Conservation (phyloP, 202 grass and related monocot genomes). For the Sporobolus alterniflorus region DNA sequence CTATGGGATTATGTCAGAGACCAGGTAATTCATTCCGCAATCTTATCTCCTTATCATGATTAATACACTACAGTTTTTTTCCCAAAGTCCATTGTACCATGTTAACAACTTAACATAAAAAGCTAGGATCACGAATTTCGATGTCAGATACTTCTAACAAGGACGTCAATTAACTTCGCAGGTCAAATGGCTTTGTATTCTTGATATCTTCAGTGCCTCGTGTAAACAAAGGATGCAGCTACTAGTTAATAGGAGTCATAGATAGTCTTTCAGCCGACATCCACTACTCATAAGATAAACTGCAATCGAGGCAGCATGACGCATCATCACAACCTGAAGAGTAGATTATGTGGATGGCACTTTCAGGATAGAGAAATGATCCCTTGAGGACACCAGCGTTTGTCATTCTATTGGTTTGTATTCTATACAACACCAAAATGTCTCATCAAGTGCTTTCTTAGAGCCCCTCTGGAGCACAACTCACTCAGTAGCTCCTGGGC, state of each 20-base stretch:
- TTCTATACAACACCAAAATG: conserved; percentile 44
- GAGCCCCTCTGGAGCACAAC: conserved; percentile 63
- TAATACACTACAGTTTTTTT: neutral
- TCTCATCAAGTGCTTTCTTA: conserved; percentile 51
- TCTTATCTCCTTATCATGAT: neutral
- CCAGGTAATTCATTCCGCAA: neutral
- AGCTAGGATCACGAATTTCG: neutral
- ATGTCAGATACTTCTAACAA: neutral
- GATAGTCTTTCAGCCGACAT: neutral
- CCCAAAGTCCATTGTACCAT: neutral
- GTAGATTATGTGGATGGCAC: conserved; percentile 1
- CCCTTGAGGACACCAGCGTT: neutral
- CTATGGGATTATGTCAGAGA: neutral
- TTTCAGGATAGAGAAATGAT: conserved; percentile 1
- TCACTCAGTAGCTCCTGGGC: conserved; percentile 56
- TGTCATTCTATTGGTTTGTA: conserved; percentile 11
- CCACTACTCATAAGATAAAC: neutral
- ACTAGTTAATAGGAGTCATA: neutral
- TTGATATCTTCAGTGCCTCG: neutral
- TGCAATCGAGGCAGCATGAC: neutral
- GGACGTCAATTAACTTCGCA: neutral
- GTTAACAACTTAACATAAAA: neutral
- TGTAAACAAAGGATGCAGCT: neutral
- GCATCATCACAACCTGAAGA: conserved; percentile 9
- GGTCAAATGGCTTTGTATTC: neutral